Evolutionary conservation across 2,329 filamentous ascomycete genomes (phyloP), one percentile per base, ranked within the genome.

Genomic region (Aspergillus piperis): DNA sequence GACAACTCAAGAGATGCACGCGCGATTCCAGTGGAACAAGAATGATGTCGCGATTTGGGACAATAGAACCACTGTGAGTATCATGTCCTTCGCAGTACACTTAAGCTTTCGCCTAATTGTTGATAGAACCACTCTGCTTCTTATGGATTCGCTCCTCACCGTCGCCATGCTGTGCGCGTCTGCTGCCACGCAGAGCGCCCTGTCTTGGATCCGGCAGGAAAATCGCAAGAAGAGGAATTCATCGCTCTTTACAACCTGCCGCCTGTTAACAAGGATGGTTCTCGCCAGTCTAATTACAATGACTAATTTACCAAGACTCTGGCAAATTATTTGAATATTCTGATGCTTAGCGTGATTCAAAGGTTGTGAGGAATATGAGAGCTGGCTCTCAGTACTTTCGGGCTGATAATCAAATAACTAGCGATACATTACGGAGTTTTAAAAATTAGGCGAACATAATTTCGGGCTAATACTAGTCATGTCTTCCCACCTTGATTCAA

Each of bases 21-120:
- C 85, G 5, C 82, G 89, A 17, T 86, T 88, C 68, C 81, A 84
- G 64, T 89, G 88, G 87, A 80, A 82, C 47, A 82, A 85, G 63
- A 82, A 84, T 44, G 88, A 89, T 59, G 84, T 90, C 1, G 86
- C 86, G 0, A 82, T 90, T 60, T 90, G 88, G 87, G 87, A 90
- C 69, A 90, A 89, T 64, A 78, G 86, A 17, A 76, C 82, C 39
- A 81, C 79, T 49, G 82, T 86, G 69, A 67, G 76, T 71, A 21
- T 38, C 42, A 6, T 54, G n/a, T n/a, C 8, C 21, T 3, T 13
- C 15, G 3, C 25, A 17, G 23, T 11, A 15, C 32, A 2, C 21
- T 47, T 47, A 25, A 8, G 39, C 30, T 7, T 5, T 11, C 3
- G 41, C 11, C 47, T 60, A 32, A 61, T 7, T 60, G 30, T 36